These are phyloP conservation scores for Basidiobolus meristosporus DNA, from an alignment of 371 early-diverging fungal genomes.

Conservation along the genomic window DNA sequence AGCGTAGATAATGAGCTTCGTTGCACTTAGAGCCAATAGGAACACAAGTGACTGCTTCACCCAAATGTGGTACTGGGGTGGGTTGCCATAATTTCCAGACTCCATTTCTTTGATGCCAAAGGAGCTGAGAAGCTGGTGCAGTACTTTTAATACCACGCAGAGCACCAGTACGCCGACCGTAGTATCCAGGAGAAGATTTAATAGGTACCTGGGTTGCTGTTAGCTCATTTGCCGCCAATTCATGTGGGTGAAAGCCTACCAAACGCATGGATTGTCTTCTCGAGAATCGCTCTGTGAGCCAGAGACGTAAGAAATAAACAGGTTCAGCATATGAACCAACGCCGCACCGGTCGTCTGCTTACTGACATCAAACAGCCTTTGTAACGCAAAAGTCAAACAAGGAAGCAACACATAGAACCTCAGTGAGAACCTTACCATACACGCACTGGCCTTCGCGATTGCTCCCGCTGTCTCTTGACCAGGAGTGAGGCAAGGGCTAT, in stretches of 20 bases:
- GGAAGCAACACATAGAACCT: background rate
- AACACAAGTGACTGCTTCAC: slow-evolving; percentile 32
- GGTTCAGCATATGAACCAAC: slow-evolving; percentile 35
- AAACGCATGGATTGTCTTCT: slow-evolving; percentile 39
- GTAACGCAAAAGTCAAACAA: background rate
- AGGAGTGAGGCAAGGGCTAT: slow-evolving; percentile 38
- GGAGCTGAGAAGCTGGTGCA: slow-evolving; percentile 1
- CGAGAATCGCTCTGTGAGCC: slow-evolving; percentile 13
- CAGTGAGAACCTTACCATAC: slow-evolving; percentile 27
- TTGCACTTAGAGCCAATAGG: slow-evolving; percentile 18
- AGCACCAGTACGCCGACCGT: slow-evolving; percentile 43
- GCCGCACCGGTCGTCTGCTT: slow-evolving; percentile 40
- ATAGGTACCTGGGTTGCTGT: slow-evolving; percentile 28
- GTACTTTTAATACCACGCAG: slow-evolving; percentile 22
- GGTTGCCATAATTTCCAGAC: slow-evolving; percentile 41
- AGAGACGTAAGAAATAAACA: slow-evolving; percentile 24
- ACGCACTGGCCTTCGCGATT: slow-evolving; percentile 30
- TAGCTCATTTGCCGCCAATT: background rate
- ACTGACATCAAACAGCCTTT: slow-evolving; percentile 39
- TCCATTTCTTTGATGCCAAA: slow-evolving; percentile 14
- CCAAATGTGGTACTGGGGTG: slow-evolving; percentile 35
- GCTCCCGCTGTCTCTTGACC: slow-evolving; percentile 28
- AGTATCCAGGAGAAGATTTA: slow-evolving; percentile 49
- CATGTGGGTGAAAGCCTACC: no score
- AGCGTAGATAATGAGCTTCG: slow-evolving; percentile 32